A percentile compares a stretch with the other conserved stretches of the same genome.
Conservation (phyloP, 1,284 basidiomycete species). For the Grifola frondosa region DNA sequence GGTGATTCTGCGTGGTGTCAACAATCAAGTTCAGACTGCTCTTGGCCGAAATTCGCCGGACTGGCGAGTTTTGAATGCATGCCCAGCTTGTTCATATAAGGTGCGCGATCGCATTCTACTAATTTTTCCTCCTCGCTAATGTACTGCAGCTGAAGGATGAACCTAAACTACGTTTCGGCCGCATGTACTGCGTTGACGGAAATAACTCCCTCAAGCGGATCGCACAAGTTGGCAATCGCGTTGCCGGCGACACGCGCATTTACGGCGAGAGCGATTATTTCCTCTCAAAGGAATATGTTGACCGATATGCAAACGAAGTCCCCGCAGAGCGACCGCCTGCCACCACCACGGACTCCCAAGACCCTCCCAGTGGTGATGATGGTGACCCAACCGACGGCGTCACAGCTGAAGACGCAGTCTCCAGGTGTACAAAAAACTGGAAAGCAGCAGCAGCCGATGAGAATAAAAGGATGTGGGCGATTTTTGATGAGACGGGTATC, state of each 20-base stretch:
- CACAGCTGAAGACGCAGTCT: background rate
- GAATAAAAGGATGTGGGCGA: constrained; percentile 30
- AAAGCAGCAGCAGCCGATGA: constrained; percentile 30
- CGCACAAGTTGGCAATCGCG: constrained; percentile 6
- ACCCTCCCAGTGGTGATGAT: too few relatives aligned
- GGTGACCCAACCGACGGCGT: background rate
- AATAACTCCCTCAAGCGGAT: constrained; percentile 36
- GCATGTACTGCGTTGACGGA: constrained; percentile 33
- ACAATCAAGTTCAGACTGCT: constrained; percentile 12
- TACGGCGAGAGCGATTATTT: constrained; percentile 22
- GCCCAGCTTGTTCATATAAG: constrained; percentile 31
- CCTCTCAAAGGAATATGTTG: constrained; percentile 22
- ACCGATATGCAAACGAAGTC: constrained; percentile 33
- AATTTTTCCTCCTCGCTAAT: constrained; percentile 19
- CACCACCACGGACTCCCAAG: too few relatives aligned
- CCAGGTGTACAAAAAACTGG: constrained; percentile 33
- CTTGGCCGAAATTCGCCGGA: constrained; percentile 20
- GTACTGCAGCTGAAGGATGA: background rate
- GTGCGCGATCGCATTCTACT: constrained; percentile 3
- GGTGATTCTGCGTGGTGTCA: constrained; percentile 15
- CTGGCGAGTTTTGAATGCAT: constrained; percentile 30
- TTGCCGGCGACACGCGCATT: constrained; percentile 14
- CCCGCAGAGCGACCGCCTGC: too few relatives aligned
- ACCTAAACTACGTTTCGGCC: constrained; percentile 3
- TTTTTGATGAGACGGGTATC: constrained; percentile 34